Percentiles rank a stretch among this genome's conserved stretches.
phyloP scores from a whole-genome alignment of 2,329 filamentous ascomycete species.

The Leptographium galeiforme region DNA sequence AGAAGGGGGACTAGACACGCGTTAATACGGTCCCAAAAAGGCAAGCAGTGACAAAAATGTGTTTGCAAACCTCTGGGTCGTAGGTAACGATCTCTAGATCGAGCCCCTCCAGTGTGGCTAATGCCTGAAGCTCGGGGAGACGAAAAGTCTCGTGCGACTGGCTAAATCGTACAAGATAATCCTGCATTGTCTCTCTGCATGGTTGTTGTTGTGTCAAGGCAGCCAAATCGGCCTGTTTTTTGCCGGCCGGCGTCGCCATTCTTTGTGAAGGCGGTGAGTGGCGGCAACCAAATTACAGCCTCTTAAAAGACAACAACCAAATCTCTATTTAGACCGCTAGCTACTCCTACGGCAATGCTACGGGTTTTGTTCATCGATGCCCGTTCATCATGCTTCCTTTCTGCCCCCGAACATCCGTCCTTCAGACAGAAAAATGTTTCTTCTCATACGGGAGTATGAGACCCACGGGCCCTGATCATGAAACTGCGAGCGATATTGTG shows the following conservation, averaged over 20 bases:
- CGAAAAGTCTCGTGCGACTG: slow-evolving; percentile 90
- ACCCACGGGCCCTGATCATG: slow-evolving; percentile 56
- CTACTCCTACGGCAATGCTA: background rate
- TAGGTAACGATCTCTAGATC: slow-evolving; percentile 65
- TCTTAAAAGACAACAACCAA: too few species aligned
- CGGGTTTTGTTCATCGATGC: background rate
- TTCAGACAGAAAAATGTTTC: slow-evolving; percentile 54
- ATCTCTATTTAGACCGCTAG: background rate
- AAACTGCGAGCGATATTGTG: too few species aligned
- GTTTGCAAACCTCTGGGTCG: slow-evolving; percentile 49
- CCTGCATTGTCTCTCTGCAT: background rate
- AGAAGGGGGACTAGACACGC: slow-evolving; percentile 59
- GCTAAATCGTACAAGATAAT: slow-evolving; percentile 74
- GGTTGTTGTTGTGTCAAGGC: background rate
- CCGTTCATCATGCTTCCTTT: slow-evolving; percentile 29
- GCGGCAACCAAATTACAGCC: background rate
- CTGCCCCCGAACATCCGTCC: slow-evolving; percentile 26
- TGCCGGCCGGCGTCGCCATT: background rate
- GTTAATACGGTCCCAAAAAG: background rate
- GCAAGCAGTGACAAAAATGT: background rate
- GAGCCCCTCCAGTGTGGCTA: slow-evolving; percentile 57
- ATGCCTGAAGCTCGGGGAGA: slow-evolving; percentile 65
- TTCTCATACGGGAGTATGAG: slow-evolving; percentile 56
- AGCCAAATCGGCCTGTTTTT: background rate
- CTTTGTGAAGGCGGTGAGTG: background rate